Evolutionary conservation across 257 asterid genomes (phyloP).

Genomic region (Salvia rosmarinus): DNA sequence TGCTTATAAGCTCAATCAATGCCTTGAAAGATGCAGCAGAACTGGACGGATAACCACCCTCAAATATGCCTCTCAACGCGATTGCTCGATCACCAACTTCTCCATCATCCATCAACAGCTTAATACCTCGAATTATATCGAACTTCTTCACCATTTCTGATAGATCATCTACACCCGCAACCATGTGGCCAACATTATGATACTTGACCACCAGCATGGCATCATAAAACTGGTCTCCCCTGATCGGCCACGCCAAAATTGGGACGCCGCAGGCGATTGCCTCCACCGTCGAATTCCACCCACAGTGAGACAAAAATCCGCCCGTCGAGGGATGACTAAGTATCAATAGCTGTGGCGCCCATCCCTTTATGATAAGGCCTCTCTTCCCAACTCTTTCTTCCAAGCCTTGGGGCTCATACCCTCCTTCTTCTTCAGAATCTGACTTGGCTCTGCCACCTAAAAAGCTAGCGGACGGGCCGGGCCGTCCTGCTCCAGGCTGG

Average conservation of each 20-base stretch:
- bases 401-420: conserved; percentile 56
- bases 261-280: conserved; percentile 67
- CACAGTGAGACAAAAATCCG: conserved; percentile 73
- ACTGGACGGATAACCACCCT: conserved; percentile 55
- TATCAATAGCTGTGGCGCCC: conserved; percentile 77
- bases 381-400: conserved; percentile 48
- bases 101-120: conserved; percentile 53
- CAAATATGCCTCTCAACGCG: conserved; percentile 40
- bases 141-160: conserved; percentile 48
- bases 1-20: conserved; percentile 40
- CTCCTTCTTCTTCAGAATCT: conserved; percentile 45
- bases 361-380: conserved; percentile 68
- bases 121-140: conserved; percentile 52
- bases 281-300: conserved; percentile 77
- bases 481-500: conserved; percentile 56
- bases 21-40: conserved; percentile 56
- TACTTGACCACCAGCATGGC: conserved; percentile 53
- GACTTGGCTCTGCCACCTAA: conserved; percentile 37
- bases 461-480: conserved; percentile 46
- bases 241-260: conserved; percentile 74
- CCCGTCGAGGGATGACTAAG: conserved; percentile 64
- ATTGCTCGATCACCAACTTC: conserved; percentile 48
- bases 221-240: conserved; percentile 74
- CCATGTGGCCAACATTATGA: conserved; percentile 51
- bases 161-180: conserved; percentile 42